Evolutionary conservation across 306 rosid species (phyloP).

Genomic region (Prunus persica): DNA sequence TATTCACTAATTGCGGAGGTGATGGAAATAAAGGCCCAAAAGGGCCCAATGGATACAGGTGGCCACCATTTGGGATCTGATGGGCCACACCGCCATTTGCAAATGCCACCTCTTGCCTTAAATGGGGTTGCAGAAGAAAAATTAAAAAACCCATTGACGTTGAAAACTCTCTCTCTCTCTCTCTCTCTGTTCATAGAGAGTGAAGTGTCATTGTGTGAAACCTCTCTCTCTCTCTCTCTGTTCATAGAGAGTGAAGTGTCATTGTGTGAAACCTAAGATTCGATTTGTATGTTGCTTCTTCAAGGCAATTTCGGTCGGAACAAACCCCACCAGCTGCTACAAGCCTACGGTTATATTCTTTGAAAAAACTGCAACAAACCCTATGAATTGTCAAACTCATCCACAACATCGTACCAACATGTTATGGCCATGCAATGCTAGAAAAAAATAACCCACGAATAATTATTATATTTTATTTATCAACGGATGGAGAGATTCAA

Average conservation of each 20-base stretch:
- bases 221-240: not conserved
- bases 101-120: slow-evolving; percentile 8
- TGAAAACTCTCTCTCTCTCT: slow-evolving; percentile 5
- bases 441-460: not conserved
- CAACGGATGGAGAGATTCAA: too few relatives aligned
- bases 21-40: slow-evolving; percentile 24
- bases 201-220: slow-evolving; percentile 1
- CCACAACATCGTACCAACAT: slow-evolving; percentile 1
- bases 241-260: not conserved
- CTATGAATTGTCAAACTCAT: slow-evolving; percentile 8
- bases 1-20: not conserved
- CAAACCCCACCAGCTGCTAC: slow-evolving; percentile 7
- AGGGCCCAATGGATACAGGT: slow-evolving; percentile 26
- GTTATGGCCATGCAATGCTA: not conserved
- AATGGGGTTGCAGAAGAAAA: slow-evolving; percentile 18
- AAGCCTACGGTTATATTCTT: too few relatives aligned
- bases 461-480: too few relatives aligned
- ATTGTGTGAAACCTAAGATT: slow-evolving; percentile 9
- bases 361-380: not conserved
- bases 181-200: not conserved
- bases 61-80: slow-evolving; percentile 21
- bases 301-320: slow-evolving; percentile 23
- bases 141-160: slow-evolving; percentile 13
- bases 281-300: slow-evolving; percentile 9
- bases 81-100: slow-evolving; percentile 27